Evolutionary conservation across 2,329 filamentous ascomycete species (phyloP), one percentile per base, ranked within the genome.

Genomic region (Colletotrichum zoysiae): DNA sequence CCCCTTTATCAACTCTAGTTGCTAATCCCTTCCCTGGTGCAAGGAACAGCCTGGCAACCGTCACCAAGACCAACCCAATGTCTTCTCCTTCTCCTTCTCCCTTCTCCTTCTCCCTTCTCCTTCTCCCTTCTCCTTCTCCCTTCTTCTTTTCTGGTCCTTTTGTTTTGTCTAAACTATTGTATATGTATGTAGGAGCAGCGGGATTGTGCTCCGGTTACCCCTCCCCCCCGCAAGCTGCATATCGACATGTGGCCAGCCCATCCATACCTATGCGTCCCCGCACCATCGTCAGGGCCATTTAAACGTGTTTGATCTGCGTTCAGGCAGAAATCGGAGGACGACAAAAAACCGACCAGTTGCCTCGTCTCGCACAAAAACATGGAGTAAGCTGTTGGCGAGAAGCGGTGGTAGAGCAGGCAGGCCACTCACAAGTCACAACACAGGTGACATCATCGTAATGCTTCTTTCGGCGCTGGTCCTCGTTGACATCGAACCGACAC

Each of bases 21-120:
- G 42, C 50, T 44, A 11, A 42, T 16, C 16, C 65, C 35, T 38
- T 16, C 16, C 38, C 33, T 11, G 18, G 9, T 16, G 26, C 67
- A 69, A 55, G 61, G 53, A 53, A 50, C 14, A 48, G 56, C 67
- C 56, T 70, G 40, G 30, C 33, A 50, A 50, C 35, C 53, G 60
- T 35, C 53, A 46, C 44, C 30, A 26, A 65, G 67, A 60, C 38
- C 20, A 35, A n/a, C 58, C 50, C 42, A 18, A 48, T 5, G 23
- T 26, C 18, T n/a, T 2, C 16, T 33, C 16, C n/a, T 12, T 33
- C 40, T 18, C 40, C 1, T 14, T 42, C 40, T 42, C n/a, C n/a
- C n/a, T n/a, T n/a, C n/a, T n/a, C n/a, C n/a, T n/a, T n/a, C n/a
- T n/a, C n/a, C n/a, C 18, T n/a, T 2, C 16, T 33, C 16, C n/a